These are phyloP conservation scores for Gaeumannomyces sp. DNA, from an alignment of 2,329 filamentous ascomycete genomes.

Conservation along the genomic window DNA sequence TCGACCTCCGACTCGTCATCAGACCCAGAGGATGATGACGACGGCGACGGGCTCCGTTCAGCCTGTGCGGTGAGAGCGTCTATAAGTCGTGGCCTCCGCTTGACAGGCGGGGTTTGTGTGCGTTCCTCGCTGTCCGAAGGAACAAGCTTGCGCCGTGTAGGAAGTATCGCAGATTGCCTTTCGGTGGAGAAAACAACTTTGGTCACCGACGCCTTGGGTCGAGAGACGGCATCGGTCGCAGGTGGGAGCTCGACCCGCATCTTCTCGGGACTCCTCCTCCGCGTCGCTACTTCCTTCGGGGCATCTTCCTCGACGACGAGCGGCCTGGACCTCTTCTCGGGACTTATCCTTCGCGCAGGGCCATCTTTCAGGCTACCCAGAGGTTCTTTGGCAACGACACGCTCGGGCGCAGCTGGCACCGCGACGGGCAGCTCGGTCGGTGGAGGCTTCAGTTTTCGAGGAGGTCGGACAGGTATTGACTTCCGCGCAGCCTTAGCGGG, in stretches of 20 bases:
- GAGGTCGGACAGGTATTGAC: conserved; percentile 6
- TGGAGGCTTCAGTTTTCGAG: not conserved
- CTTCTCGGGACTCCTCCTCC: not conserved
- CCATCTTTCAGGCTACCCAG: not conserved
- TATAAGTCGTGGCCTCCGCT: conserved; percentile 29
- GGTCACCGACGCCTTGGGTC: not conserved
- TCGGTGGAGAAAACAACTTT: not conserved
- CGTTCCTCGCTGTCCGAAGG: not conserved
- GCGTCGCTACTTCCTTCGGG: not conserved
- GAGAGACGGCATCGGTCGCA: not conserved
- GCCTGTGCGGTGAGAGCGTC: conserved; percentile 36
- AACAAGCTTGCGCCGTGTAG: not conserved
- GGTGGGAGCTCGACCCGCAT: not conserved
- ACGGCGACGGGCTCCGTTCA: conserved; percentile 20
- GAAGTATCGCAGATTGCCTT: not conserved
- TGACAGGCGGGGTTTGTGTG: conserved; percentile 7
- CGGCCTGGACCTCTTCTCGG: not conserved
- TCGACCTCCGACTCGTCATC: conserved; percentile 12
- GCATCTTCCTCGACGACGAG: not conserved
- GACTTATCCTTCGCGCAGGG: not conserved
- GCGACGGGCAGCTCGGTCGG: not conserved
- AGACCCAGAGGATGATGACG: conserved; percentile 9
- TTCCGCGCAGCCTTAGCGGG: not conserved
- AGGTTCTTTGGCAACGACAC: not conserved
- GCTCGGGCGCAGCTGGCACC: not conserved